These are phyloP conservation scores for Suillus ampliporus DNA, from an alignment of 768 basidiomycete genomes.

Conservation along the genomic window DNA sequence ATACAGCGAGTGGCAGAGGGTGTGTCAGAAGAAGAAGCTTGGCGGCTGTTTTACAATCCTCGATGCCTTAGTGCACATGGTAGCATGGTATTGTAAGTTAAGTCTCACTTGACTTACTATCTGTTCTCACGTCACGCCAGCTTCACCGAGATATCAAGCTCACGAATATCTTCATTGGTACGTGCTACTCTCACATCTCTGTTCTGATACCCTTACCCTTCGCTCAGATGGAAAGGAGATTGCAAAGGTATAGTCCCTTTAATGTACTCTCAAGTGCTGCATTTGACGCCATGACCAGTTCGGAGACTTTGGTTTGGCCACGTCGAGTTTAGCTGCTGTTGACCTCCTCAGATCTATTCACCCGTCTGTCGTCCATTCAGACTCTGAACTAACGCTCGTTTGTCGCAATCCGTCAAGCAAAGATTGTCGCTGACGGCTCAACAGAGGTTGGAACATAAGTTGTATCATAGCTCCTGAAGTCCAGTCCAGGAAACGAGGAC, in stretches of 20 bases:
- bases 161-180: slow-evolving; percentile 93
- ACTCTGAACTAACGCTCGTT: slow-evolving; percentile 79
- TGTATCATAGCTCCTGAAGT: slow-evolving; percentile 97
- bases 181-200: slow-evolving; percentile 22
- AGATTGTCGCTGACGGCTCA: background rate
- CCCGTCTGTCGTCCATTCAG: slow-evolving; percentile 48
- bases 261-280: background rate
- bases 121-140: slow-evolving; percentile 33
- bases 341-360: slow-evolving; percentile 73
- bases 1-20: slow-evolving; percentile 78
- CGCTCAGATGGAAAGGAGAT: slow-evolving; percentile 74
- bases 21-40: slow-evolving; percentile 82
- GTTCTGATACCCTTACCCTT: slow-evolving; percentile 1
- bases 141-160: slow-evolving; percentile 90
- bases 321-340: slow-evolving; percentile 78
- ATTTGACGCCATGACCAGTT: slow-evolving; percentile 48
- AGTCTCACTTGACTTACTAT: background rate
- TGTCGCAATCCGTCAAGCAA: slow-evolving; percentile 15
- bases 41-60: slow-evolving; percentile 87
- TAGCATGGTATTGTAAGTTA: slow-evolving; percentile 74
- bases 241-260: slow-evolving; percentile 64
- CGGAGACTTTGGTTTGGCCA: slow-evolving; percentile 93
- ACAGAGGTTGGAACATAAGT: slow-evolving; percentile 86
- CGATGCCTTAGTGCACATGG: slow-evolving; percentile 91
- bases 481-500: slow-evolving; percentile 60